These are phyloP conservation scores for Collybiopsis luxurians DNA, from an alignment of 768 basidiomycete genomes.

Conservation along the genomic window DNA sequence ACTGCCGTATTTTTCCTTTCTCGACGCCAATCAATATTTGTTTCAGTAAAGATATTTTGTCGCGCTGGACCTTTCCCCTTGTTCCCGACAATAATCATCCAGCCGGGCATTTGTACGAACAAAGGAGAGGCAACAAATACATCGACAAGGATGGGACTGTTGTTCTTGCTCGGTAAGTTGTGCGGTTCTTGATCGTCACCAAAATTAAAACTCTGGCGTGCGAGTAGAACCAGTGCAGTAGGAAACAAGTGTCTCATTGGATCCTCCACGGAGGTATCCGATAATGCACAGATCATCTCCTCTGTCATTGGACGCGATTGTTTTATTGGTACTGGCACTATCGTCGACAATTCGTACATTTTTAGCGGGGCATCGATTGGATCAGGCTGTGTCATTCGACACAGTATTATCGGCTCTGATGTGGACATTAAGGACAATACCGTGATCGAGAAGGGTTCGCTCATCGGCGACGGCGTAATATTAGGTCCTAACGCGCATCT, in stretches of 20 bases:
- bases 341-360: conserved; percentile 76
- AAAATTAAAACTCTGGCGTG: neutral
- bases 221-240: conserved; percentile 73
- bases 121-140: conserved; percentile 87
- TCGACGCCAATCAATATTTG: neutral
- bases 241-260: conserved; percentile 85
- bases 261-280: conserved; percentile 63
- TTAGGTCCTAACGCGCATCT: conserved; percentile 73
- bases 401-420: conserved; percentile 78
- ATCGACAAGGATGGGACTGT: conserved; percentile 78
- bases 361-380: conserved; percentile 78
- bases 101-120: conserved; percentile 77
- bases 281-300: conserved; percentile 60
- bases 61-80: conserved; percentile 93
- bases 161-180: conserved; percentile 71
- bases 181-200: neutral
- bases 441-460: conserved; percentile 66
- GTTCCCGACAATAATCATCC: conserved; percentile 95
- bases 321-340: conserved; percentile 64
- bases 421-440: conserved; percentile 71
- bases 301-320: conserved; percentile 82
- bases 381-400: conserved; percentile 65
- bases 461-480: conserved; percentile 80
- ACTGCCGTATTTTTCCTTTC: neutral
- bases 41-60: conserved; percentile 84